Conservation (phyloP, 1,284 basidiomycete species). For the Naganishia sp. region DNA sequence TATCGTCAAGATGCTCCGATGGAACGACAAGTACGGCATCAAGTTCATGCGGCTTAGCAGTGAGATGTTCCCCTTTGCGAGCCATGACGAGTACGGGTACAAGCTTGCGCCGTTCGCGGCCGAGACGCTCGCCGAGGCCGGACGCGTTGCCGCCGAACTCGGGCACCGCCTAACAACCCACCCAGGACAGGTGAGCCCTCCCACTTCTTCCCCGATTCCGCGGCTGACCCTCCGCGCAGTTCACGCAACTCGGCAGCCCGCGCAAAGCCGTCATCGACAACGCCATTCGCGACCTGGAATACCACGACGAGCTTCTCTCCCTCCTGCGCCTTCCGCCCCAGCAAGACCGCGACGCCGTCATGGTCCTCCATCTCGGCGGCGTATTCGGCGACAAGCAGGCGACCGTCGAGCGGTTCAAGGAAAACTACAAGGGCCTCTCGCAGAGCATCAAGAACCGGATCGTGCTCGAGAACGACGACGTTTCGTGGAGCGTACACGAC, state of each 20-base stretch:
- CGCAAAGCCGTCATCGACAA: conserved; percentile 70
- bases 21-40: conserved; percentile 58
- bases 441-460: conserved; percentile 68
- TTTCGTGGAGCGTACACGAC: conserved; percentile 77
- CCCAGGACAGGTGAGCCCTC: conserved; percentile 65
- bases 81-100: conserved; percentile 76
- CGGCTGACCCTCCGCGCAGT: conserved; percentile 50
- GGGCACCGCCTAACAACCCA: conserved; percentile 82
- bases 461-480: conserved; percentile 90
- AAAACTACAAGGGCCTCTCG: conserved; percentile 66
- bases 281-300: conserved; percentile 73
- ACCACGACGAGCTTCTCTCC: conserved; percentile 59
- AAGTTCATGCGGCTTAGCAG: conserved; percentile 80
- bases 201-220: too few relatives aligned
- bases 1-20: conserved; percentile 31
- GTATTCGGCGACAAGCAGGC: conserved; percentile 75
- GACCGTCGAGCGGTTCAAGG: conserved; percentile 71
- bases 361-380: conserved; percentile 61
- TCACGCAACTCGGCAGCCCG: conserved; percentile 79
- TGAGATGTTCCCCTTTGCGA: conserved; percentile 83
- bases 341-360: conserved; percentile 47
- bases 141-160: conserved; percentile 71
- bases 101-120: conserved; percentile 58
- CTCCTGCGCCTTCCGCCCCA: conserved; percentile 31
- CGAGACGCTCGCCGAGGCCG: conserved; percentile 56